Evolutionary conservation across 2,329 filamentous ascomycete genomes (phyloP).

Genomic region (Dactylellina haptotyla): DNA sequence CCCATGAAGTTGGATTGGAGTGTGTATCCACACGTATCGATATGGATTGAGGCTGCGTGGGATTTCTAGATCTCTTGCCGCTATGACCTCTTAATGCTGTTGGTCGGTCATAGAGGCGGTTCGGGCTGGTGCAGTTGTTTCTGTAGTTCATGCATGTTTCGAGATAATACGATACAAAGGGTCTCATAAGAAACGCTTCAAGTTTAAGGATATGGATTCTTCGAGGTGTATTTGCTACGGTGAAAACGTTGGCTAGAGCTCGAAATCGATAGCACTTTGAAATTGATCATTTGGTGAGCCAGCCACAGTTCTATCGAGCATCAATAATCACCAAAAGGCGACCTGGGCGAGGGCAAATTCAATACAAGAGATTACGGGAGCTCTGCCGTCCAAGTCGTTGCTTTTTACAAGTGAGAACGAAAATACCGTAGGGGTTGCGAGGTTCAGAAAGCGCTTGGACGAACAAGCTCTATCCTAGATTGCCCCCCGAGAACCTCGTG

Average conservation of each 20-base stretch:
- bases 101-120: neutral
- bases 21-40: slow-evolving; percentile 26
- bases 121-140: neutral
- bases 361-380: neutral
- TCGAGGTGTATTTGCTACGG: no score
- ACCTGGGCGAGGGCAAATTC: no score
- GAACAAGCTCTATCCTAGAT: slow-evolving; percentile 16
- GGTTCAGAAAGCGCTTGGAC: neutral
- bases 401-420: neutral
- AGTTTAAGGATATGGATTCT: no score
- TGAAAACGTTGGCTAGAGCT: no score
- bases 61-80: neutral
- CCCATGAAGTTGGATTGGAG: neutral
- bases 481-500: slow-evolving; percentile 6
- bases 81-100: neutral
- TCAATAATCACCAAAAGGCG: no score
- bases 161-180: neutral
- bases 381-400: neutral
- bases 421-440: neutral
- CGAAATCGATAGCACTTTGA: no score
- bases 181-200: no score
- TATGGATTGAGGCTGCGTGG: slow-evolving; percentile 12
- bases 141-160: neutral
- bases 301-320: no score
- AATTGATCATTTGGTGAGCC: no score